Conservation (phyloP, 225 moss, liverwort and hornwort species). For the Pleurozium schreberi region DNA sequence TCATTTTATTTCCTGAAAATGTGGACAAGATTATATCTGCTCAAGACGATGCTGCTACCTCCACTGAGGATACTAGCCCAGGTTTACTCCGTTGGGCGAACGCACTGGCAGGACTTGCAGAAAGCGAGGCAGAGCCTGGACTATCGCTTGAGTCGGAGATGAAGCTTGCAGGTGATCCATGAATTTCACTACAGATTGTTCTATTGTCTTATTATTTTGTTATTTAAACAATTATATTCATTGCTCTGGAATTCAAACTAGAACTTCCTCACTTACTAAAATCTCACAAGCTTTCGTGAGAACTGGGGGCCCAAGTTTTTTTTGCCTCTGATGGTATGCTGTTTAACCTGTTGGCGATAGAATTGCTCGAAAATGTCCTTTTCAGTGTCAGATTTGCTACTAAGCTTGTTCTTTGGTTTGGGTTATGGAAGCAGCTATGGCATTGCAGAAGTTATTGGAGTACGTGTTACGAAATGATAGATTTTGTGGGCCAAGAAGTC, state of each 20-base stretch:
- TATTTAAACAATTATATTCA: background rate
- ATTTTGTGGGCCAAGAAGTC: constrained; percentile 16
- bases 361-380: background rate
- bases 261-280: background rate
- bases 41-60: constrained; percentile 37
- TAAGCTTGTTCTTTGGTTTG: constrained; percentile 1
- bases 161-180: constrained; percentile 67
- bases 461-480: constrained; percentile 24
- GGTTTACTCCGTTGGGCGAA: constrained; percentile 72
- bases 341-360: background rate
- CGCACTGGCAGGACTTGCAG: constrained; percentile 70
- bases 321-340: background rate
- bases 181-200: background rate
- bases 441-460: constrained; percentile 68
- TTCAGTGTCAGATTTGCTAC: background rate
- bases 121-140: constrained; percentile 88
- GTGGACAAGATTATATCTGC: constrained; percentile 61
- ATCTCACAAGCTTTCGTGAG: background rate
- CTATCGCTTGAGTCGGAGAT: constrained; percentile 85
- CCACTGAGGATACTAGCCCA: constrained; percentile 25
- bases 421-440: constrained; percentile 44
- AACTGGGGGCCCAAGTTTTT: background rate
- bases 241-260: background rate
- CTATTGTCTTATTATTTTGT: background rate
- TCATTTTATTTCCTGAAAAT: constrained; percentile 57